phyloP scores from a whole-genome alignment of 495 filamentous ascomycete species.

The Echria macrotheca region DNA sequence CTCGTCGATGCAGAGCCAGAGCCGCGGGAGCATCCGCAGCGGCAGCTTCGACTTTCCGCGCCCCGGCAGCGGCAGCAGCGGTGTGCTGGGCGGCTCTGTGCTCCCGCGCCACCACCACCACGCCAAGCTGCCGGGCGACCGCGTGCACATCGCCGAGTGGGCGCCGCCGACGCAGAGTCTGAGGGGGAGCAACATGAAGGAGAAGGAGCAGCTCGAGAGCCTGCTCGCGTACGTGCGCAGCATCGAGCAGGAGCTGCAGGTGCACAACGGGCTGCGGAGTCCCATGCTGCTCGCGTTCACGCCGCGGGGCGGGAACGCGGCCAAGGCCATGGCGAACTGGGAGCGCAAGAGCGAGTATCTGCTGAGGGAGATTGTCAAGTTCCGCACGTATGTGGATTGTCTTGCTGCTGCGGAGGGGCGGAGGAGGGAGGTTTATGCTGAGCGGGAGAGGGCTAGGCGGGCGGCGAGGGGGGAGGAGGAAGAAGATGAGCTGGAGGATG shows the following conservation, averaged over 20 bases:
- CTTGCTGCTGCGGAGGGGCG: constrained; percentile 45
- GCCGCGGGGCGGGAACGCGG: constrained; percentile 72
- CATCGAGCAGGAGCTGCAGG: constrained; percentile 77
- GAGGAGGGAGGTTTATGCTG: constrained; percentile 42
- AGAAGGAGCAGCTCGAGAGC: constrained; percentile 73
- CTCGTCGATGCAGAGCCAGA: constrained; percentile 39
- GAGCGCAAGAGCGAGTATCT: constrained; percentile 90
- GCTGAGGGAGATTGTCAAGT: constrained; percentile 93
- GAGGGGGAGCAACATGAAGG: constrained; percentile 68
- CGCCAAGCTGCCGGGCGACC: constrained; percentile 73
- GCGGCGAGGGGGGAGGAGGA: constrained; percentile 33
- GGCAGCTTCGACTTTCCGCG: constrained; percentile 38
- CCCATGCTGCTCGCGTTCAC: constrained; percentile 88
- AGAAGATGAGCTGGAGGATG: too few relatives aligned
- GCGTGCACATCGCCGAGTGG: constrained; percentile 84
- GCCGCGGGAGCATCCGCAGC: constrained; percentile 36
- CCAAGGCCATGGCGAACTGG: constrained; percentile 90
- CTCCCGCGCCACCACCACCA: constrained; percentile 27
- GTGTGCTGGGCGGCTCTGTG: constrained; percentile 51
- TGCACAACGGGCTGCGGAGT: constrained; percentile 78
- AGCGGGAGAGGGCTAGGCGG: constrained; percentile 39
- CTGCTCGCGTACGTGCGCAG: constrained; percentile 74
- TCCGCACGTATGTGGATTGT: constrained; percentile 86
- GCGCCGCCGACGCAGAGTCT: constrained; percentile 86
- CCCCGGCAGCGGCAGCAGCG: constrained; percentile 56